phyloP scores from a whole-genome alignment of 1,284 basidiomycete species.

The Microbotryum intermedium region DNA sequence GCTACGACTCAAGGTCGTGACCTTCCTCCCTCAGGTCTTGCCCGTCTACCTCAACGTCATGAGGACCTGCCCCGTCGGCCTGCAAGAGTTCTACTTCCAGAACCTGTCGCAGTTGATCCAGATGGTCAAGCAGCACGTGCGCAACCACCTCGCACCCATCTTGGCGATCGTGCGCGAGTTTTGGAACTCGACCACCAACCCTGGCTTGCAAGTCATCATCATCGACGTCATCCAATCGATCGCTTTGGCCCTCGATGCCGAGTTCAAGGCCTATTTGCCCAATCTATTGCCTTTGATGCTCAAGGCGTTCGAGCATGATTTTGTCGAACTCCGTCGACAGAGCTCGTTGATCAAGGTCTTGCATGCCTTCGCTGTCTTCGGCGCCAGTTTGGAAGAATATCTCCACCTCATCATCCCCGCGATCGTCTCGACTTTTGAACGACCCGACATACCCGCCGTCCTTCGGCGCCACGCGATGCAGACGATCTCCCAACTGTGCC shows the following conservation, averaged over 20 bases:
- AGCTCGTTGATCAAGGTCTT: conserved; percentile 80
- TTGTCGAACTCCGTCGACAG: conserved; percentile 54
- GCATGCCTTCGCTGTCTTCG: conserved; percentile 86
- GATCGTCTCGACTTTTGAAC: conserved; percentile 85
- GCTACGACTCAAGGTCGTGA: conserved; percentile 90
- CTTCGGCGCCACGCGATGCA: conserved; percentile 83
- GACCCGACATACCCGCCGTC: conserved; percentile 61
- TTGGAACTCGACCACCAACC: conserved; percentile 58
- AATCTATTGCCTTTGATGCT: conserved; percentile 83
- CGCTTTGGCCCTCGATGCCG: conserved; percentile 90
- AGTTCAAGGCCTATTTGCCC: conserved; percentile 97
- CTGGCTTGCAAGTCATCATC: conserved; percentile 78
- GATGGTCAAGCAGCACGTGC: conserved; percentile 96
- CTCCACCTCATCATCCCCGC: conserved; percentile 93
- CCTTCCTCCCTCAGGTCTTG: conserved; percentile 91
- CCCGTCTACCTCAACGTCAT: conserved; percentile 91
- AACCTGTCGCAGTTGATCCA: conserved; percentile 92
- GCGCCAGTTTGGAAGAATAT: conserved; percentile 95
- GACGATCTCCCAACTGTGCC: conserved; percentile 82
- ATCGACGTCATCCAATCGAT: conserved; percentile 89
- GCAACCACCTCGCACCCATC: conserved; percentile 77
- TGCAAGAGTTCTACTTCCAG: conserved; percentile 91
- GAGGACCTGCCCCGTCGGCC: conserved; percentile 61
- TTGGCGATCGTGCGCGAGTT: conserved; percentile 76
- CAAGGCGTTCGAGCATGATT: conserved; percentile 76